Evolutionary conservation across 805 yeast species (phyloP).

Genomic region (Nakazawaea anatomiae): DNA sequence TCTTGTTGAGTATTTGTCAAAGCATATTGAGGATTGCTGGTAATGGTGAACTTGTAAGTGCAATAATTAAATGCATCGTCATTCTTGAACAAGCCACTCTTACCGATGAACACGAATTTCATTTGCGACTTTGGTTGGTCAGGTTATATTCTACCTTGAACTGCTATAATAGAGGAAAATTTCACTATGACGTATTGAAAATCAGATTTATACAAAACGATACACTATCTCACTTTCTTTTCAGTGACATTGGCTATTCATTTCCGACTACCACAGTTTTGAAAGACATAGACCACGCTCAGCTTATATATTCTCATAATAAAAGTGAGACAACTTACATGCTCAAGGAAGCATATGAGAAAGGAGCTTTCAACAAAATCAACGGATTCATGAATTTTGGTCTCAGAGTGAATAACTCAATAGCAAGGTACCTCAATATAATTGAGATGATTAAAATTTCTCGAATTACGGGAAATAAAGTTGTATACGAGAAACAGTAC

Average conservation of each 20-base stretch:
- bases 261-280: constrained; percentile 35
- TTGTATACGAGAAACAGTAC: constrained; percentile 13
- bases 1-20: constrained; percentile 51
- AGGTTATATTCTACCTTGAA: constrained; percentile 57
- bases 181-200: constrained; percentile 47
- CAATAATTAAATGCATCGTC: constrained; percentile 35
- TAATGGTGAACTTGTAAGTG: constrained; percentile 11
- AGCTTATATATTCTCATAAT: constrained; percentile 48
- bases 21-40: constrained; percentile 17
- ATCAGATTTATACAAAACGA: constrained; percentile 77
- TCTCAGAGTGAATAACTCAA: constrained; percentile 42
- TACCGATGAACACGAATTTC: constrained; percentile 67
- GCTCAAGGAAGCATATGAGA: constrained; percentile 48
- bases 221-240: constrained; percentile 49
- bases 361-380: constrained; percentile 58
- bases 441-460: constrained; percentile 27
- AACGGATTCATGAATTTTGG: constrained; percentile 62
- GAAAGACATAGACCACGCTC: constrained; percentile 28
- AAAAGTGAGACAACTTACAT: constrained; percentile 44
- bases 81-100: constrained; percentile 52
- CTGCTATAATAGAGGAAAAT: constrained; percentile 39
- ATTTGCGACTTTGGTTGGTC: constrained; percentile 65
- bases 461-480: constrained; percentile 23
- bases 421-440: constrained; percentile 32
- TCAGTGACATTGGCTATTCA: constrained; percentile 40